These are phyloP conservation scores for Cadophora malorum DNA, from an alignment of 2,329 filamentous ascomycete genomes.

Conservation along the genomic window DNA sequence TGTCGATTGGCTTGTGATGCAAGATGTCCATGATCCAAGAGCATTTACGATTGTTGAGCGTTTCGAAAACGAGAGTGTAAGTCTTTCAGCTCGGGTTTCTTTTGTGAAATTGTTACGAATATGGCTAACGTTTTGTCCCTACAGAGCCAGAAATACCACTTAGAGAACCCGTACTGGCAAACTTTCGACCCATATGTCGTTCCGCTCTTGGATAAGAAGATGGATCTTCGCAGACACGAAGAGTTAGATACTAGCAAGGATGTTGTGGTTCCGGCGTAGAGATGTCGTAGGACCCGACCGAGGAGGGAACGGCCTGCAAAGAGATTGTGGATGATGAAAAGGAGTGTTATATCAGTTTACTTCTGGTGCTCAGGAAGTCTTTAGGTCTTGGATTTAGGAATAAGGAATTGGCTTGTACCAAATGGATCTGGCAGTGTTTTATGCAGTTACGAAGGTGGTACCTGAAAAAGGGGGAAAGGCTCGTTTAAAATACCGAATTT, in stretches of 20 bases:
- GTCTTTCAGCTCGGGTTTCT: slow-evolving; percentile 39
- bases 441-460: neutral
- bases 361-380: neutral
- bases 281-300: neutral
- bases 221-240: slow-evolving; percentile 72
- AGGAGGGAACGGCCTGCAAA: neutral
- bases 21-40: slow-evolving; percentile 70
- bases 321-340: neutral
- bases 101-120: neutral
- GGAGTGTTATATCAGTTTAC: neutral
- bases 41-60: slow-evolving; percentile 80
- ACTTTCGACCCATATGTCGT: slow-evolving; percentile 78
- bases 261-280: slow-evolving; percentile 49
- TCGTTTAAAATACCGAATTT: neutral
- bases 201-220: slow-evolving; percentile 69
- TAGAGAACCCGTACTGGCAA: slow-evolving; percentile 56
- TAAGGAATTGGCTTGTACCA: neutral
- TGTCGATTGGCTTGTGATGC: slow-evolving; percentile 77
- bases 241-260: slow-evolving; percentile 66
- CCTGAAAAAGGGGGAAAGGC: neutral
- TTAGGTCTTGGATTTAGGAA: neutral
- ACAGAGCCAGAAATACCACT: slow-evolving; percentile 65
- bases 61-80: slow-evolving; percentile 69
- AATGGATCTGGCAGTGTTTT: neutral
- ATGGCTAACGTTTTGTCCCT: slow-evolving; percentile 28